Conservation (phyloP, 306 rosid species). For the Phaseolus lunatus region DNA sequence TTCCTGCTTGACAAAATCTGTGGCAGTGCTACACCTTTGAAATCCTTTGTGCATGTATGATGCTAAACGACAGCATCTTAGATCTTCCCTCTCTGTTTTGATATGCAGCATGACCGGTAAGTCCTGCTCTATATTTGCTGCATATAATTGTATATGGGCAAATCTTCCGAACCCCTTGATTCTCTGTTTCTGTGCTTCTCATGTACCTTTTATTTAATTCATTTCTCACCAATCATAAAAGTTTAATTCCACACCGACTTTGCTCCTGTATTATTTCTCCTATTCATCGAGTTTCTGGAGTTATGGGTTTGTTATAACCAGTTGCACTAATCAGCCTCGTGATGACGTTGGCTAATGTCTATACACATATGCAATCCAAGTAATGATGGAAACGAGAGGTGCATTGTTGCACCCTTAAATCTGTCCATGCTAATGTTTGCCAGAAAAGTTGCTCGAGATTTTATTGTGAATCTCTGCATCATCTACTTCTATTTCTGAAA, state of each 20-base stretch:
- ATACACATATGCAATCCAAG: conserved; percentile 15
- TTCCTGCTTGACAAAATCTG: conserved; percentile 84
- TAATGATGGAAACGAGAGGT: background rate
- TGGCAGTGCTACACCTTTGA: conserved; percentile 86
- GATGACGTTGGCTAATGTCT: conserved; percentile 26
- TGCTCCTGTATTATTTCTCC: conserved; percentile 44
- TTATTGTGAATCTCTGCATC: background rate
- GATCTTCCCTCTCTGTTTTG: conserved; percentile 37
- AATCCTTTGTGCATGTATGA: conserved; percentile 38
- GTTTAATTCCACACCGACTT: conserved; percentile 50
- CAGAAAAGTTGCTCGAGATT: background rate
- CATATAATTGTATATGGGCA: conserved; percentile 53
- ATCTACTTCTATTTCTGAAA: background rate
- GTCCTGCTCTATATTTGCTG: conserved; percentile 47
- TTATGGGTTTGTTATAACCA: conserved; percentile 34
- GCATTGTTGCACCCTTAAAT: conserved; percentile 4
- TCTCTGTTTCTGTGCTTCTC: conserved; percentile 51
- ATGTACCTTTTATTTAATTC: conserved; percentile 61
- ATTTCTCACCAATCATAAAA: conserved; percentile 58
- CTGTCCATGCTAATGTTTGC: background rate
- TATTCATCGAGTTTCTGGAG: conserved; percentile 37
- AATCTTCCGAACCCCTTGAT: conserved; percentile 44
- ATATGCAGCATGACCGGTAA: conserved; percentile 37
- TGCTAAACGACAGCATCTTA: conserved; percentile 40
- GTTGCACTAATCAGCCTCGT: conserved; percentile 29